Conservation (phyloP, 225 moss, liverwort and hornwort genomes). For the Lunularia cruciata region DNA sequence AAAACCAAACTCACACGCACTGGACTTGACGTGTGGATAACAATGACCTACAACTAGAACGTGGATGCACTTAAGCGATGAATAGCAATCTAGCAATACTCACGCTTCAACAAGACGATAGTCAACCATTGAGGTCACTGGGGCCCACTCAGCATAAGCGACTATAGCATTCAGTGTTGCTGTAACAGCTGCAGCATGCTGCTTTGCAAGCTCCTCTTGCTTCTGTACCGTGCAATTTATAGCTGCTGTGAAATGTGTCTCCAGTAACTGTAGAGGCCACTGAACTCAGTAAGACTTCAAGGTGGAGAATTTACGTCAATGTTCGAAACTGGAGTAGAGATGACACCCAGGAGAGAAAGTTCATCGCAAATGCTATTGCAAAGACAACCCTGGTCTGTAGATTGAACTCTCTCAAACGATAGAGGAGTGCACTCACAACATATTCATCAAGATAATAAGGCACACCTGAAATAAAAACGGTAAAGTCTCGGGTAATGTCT, state of each 20-base stretch:
- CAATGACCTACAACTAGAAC: too few relatives aligned
- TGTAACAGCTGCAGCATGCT: constrained; percentile 85
- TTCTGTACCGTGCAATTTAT: constrained; percentile 62
- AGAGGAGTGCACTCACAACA: not conserved
- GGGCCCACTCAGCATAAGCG: constrained; percentile 96
- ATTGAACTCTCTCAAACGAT: not conserved
- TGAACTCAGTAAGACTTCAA: too few relatives aligned
- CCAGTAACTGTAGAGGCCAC: constrained; percentile 73
- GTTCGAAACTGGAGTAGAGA: too few relatives aligned
- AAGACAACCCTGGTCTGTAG: too few relatives aligned
- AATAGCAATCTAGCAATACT: constrained; percentile 22
- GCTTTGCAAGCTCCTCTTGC: constrained; percentile 61
- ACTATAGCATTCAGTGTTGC: constrained; percentile 76
- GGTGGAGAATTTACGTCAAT: too few relatives aligned
- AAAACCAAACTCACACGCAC: too few relatives aligned
- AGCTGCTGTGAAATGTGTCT: constrained; percentile 73
- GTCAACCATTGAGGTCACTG: constrained; percentile 69
- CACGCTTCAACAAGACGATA: constrained; percentile 85
- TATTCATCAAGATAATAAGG: not conserved
- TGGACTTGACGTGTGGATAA: too few relatives aligned
- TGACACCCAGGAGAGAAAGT: too few relatives aligned
- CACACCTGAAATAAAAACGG: constrained; percentile 82
- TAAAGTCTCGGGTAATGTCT: constrained; percentile 81
- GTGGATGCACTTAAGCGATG: too few relatives aligned
- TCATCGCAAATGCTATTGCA: too few relatives aligned